These are phyloP conservation scores for Eruca vesicaria DNA, from an alignment of 441 rosid species.

Conservation along the genomic window DNA sequence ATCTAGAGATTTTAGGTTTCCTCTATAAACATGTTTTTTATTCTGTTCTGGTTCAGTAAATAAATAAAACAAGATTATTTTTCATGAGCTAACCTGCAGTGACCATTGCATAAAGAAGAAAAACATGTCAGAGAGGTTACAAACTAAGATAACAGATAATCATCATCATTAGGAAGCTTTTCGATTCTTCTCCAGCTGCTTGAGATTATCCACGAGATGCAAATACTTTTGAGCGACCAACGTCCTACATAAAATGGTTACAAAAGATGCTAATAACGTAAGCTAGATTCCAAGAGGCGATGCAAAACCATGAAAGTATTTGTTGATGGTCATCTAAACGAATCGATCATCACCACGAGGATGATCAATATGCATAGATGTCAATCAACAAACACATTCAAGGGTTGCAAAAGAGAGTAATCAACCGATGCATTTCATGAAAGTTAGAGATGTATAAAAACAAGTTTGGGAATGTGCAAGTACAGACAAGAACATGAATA, in stretches of 20 bases:
- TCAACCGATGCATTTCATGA: not conserved
- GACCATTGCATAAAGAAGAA: not conserved
- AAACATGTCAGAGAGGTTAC: constrained; percentile 10
- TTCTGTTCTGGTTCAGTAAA: no score
- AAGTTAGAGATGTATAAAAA: constrained; percentile 25
- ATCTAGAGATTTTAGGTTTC: not conserved
- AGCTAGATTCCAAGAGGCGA: not conserved
- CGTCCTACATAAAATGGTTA: not conserved
- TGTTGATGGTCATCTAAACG: constrained; percentile 41
- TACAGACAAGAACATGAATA: constrained; percentile 27
- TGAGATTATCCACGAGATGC: not conserved
- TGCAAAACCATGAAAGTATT: constrained; percentile 34
- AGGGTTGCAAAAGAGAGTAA: constrained; percentile 22
- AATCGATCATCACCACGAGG: constrained; percentile 6
- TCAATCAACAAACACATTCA: constrained; percentile 36
- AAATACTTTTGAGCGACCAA: not conserved
- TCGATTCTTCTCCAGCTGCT: not conserved
- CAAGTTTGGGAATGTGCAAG: constrained; percentile 9
- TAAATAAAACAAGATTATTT: no score
- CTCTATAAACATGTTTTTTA: not conserved
- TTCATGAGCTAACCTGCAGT: constrained; percentile 3
- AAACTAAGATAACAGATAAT: constrained; percentile 2
- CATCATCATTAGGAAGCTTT: constrained; percentile 5
- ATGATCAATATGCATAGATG: constrained; percentile 31
- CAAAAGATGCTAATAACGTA: not conserved